Evolutionary conservation across 139 green algal species (phyloP), one percentile per base, ranked within the genome.

Genomic region (Deuterostichococcus epilithicus): DNA sequence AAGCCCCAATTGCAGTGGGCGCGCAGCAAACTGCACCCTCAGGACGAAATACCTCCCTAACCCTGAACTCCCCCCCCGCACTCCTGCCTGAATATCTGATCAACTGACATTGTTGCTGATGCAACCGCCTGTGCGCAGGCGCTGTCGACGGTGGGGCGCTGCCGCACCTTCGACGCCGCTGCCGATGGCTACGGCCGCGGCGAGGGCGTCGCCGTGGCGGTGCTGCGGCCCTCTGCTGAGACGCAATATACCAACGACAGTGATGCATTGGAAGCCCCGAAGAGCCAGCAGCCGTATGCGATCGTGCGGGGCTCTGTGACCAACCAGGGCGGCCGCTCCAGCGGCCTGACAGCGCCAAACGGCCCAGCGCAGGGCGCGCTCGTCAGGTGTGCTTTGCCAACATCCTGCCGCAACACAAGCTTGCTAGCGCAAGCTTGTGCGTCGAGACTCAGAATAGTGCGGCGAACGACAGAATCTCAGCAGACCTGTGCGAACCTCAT

Each of bases 271-370:
- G 0, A 25, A 0, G 42, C 20, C 8, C 4, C n/a, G 0, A 1
- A 28, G 42, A 39, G 15, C 36, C 33, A 10, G 2, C 60, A 42
- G 45, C 36, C 39, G 35, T 45, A 85, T 5, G 80, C 80, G 13
- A 3, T 92, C 33, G 30, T 96, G 0, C 42, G 72, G 0, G 85
- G 87, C 10, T 87, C 77, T 18, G 82, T 86, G 1, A 89, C 97
- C 18, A 97, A 97, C 77, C 91, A 97, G 83, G 93, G 95, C 72
- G 93, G 93, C 25, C 86, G 92, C 58, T 93, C 87, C 67, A 91
- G 84, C 68, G 86, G 86, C 36, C 80, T 97, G 25, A 97, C 93
- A 2, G 93, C 93, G 1, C 92, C 92, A 0, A 89, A 95, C 66
- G 92, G 92, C 1, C 89, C 89, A 0, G 83, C 84, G 15, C 92